Base-by-base conservation (phyloP, 2,329 filamentous ascomycete genomes). In the Colletotrichum musae region DNA sequence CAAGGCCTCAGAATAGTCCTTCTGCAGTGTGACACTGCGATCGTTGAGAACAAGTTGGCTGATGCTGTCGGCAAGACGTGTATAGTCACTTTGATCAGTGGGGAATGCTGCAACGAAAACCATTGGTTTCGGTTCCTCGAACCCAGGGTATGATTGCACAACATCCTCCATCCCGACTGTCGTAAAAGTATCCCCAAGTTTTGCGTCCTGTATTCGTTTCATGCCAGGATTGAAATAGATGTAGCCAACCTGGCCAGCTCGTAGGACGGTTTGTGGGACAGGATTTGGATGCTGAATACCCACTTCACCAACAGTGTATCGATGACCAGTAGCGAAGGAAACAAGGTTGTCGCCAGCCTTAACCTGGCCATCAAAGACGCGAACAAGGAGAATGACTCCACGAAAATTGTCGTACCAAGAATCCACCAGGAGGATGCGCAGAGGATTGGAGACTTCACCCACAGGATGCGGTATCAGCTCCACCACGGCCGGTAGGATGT, bases 341-440 rank as follows among this genome's bases (percentile, higher is more conserved):
- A 93, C 83, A n/a, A 99, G 84, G 47, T 92, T 90, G 77, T 98
- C 94, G 5, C 96, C 96, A 0, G 95, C 90, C 67, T 87, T 89
- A 71, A 99, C 86, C 59, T 89, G 88, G 12, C 96, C 96, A 72
- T 98, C 94, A 75, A 99, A 99, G 18, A 99, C 86, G 12, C 96
- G 88, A 13, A 99, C 94, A 6, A 99, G 86, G 59, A 98, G 87
- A 61, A 98, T 92, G 43, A 99, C 96, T 13, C 96, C 96, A 73
- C 94, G 93, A 80, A 98, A 99, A 70, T 92, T 95, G 77, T 97
- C 95, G 79, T 99, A 99, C 96, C 96, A 99, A 24, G 95, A 98
- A 81, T 99, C 96, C 32, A 99, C 94, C 15, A 99, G 89, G 56
- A 99, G 85, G 81, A 98, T 88, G 68, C 93, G 91, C 65, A 98